phyloP scores from a whole-genome alignment of 371 early-diverging fungal species.

The Mortierella sp. region DNA sequence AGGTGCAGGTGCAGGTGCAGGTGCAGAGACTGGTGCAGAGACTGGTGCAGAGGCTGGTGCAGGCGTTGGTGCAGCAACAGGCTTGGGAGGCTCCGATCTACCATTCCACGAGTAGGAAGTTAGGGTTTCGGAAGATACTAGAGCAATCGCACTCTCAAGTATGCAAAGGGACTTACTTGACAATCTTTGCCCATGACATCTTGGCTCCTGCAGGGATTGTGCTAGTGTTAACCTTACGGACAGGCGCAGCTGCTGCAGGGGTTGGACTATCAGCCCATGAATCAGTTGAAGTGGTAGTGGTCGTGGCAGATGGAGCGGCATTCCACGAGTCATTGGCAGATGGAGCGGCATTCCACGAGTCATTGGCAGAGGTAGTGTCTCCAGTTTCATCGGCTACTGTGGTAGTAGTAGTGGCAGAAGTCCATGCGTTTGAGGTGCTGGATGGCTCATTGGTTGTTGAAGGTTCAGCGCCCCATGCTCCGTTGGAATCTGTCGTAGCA shows the following conservation, averaged over 20 bases:
- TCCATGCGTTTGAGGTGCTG: conserved; percentile 12
- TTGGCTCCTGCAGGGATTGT: conserved; percentile 58
- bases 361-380: conserved; percentile 68
- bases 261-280: conserved; percentile 62
- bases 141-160: too few relatives aligned
- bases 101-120: conserved; percentile 9
- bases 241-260: conserved; percentile 51
- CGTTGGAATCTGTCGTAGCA: conserved; percentile 16
- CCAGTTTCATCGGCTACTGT: conserved; percentile 21
- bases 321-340: conserved; percentile 63
- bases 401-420: conserved; percentile 21
- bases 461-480: conserved; percentile 75
- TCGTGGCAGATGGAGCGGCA: conserved; percentile 62
- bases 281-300: conserved; percentile 57
- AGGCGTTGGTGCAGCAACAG: conserved; percentile 39
- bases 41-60: conserved; percentile 30
- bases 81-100: conserved; percentile 60
- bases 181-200: conserved; percentile 83
- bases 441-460: conserved; percentile 34
- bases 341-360: conserved; percentile 11
- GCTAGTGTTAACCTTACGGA: conserved; percentile 48
- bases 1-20: conserved; percentile 40
- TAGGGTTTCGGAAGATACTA: too few relatives aligned
- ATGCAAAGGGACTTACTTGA: conserved; percentile 62
- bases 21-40: conserved; percentile 32